Evolutionary conservation across 2,329 filamentous ascomycete genomes (phyloP).

Genomic region (Magnaporthiopsis incrustans): DNA sequence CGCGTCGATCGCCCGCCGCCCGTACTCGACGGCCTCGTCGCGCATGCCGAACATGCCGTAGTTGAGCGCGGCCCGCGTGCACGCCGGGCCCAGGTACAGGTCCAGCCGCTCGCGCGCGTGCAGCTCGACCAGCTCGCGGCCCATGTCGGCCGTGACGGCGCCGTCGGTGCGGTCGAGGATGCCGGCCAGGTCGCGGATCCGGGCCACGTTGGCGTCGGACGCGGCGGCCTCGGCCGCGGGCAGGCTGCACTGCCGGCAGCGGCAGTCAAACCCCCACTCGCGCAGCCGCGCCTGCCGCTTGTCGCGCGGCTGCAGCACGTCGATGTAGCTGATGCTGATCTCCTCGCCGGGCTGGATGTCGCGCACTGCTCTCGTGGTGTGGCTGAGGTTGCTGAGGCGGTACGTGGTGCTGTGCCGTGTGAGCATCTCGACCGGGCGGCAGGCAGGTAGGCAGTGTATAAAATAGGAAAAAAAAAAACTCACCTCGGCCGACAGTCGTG

Average conservation of each 20-base stretch:
- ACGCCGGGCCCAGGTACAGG: conserved; percentile 25
- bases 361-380: conserved; percentile 27
- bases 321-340: conserved; percentile 28
- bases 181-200: conserved; percentile 20
- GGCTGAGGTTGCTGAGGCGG: conserved; percentile 26
- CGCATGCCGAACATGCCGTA: conserved; percentile 27
- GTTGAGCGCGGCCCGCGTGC: conserved; percentile 30
- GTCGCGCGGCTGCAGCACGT: conserved; percentile 17
- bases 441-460: too few species aligned
- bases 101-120: conserved; percentile 26
- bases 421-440: not conserved
- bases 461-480: conserved; percentile 10
- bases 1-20: conserved; percentile 23
- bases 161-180: conserved; percentile 16
- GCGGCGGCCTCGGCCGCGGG: conserved; percentile 12
- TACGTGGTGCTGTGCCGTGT: conserved; percentile 22
- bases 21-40: conserved; percentile 22
- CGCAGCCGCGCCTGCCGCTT: conserved; percentile 23
- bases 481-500: conserved; percentile 34
- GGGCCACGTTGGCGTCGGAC: conserved; percentile 24
- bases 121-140: conserved; percentile 20
- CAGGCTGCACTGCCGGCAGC: conserved; percentile 23
- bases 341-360: conserved; percentile 28
- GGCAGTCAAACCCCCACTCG: conserved; percentile 28
- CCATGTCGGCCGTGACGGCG: conserved; percentile 20